These are phyloP conservation scores for Linnemannia exigua DNA, from an alignment of 192 early-diverging fungal species.

Conservation along the genomic window DNA sequence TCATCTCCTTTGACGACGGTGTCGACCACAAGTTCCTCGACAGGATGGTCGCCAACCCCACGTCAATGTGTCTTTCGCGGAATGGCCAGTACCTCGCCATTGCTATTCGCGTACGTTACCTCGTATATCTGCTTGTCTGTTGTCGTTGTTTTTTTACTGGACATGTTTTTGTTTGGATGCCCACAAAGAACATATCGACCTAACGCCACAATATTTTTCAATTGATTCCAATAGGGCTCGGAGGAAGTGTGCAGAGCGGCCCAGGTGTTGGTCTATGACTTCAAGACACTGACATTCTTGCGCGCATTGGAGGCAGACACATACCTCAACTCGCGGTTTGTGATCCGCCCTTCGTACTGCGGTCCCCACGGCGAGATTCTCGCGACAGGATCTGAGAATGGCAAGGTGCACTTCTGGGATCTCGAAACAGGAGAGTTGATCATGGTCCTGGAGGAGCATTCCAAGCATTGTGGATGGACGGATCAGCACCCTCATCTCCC, in stretches of 20 bases:
- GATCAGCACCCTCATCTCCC: slow-evolving; percentile 14
- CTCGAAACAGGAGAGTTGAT: slow-evolving; percentile 44
- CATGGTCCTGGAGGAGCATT: slow-evolving; percentile 36
- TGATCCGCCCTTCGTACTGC: slow-evolving; percentile 34
- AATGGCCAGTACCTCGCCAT: slow-evolving; percentile 33
- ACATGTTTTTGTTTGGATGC: background rate
- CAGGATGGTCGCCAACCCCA: slow-evolving; percentile 8
- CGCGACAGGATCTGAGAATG: slow-evolving; percentile 41
- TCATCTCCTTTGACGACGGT: slow-evolving; percentile 21
- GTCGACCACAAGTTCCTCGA: slow-evolving; percentile 28
- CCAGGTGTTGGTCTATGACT: slow-evolving; percentile 33
- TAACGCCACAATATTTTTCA: background rate
- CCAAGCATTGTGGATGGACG: slow-evolving; percentile 32
- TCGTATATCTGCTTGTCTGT: background rate
- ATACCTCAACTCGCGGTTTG: slow-evolving; percentile 21
- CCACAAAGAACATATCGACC: background rate
- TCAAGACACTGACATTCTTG: slow-evolving; percentile 7
- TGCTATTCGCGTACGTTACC: background rate
- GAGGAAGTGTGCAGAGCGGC: slow-evolving; percentile 33
- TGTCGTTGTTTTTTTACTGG: background rate
- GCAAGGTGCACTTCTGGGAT: slow-evolving; percentile 49
- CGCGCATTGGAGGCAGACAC: slow-evolving; percentile 33
- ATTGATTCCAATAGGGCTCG: background rate
- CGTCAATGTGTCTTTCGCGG: slow-evolving; percentile 19
- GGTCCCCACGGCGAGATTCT: slow-evolving; percentile 40